Conservation (phyloP, 768 basidiomycete species). For the Mycena latifolia region DNA sequence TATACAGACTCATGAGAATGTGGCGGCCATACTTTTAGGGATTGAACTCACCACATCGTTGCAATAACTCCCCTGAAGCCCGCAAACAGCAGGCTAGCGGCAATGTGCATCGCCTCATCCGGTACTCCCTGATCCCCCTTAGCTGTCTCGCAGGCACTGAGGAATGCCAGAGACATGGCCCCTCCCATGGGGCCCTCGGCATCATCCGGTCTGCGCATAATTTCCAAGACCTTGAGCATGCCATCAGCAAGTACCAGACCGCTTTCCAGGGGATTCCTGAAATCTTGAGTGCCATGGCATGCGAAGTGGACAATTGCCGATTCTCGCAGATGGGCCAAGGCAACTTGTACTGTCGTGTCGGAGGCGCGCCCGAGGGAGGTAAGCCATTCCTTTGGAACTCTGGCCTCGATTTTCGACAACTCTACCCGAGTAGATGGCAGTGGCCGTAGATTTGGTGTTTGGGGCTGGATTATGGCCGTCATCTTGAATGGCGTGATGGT, state of each 20-base stretch:
- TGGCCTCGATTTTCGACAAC: neutral
- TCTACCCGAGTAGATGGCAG: constrained; percentile 16
- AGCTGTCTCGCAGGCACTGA: constrained; percentile 49
- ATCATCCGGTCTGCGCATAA: constrained; percentile 36
- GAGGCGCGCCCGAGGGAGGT: neutral
- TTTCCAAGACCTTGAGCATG: constrained; percentile 31
- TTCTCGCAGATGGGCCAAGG: constrained; percentile 6
- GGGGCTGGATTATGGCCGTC: constrained; percentile 9
- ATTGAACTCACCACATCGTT: constrained; percentile 41
- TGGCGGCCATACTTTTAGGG: too few relatives aligned
- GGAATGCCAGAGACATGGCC: constrained; percentile 39
- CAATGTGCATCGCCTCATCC: constrained; percentile 43
- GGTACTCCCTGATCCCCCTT: constrained; percentile 38
- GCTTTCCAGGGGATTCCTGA: constrained; percentile 34
- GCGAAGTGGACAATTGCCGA: constrained; percentile 45
- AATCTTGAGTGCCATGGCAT: too few relatives aligned
- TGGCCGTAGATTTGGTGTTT: neutral
- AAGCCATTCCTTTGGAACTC: constrained; percentile 7
- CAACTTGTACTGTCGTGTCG: neutral
- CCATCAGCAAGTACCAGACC: constrained; percentile 32
- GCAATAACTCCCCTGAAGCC: constrained; percentile 27
- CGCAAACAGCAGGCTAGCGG: constrained; percentile 39
- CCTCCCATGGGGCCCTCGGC: neutral
- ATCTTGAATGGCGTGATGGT: constrained; percentile 7
- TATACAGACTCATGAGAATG: too few relatives aligned